Evolutionary conservation across 176 grass and related monocot genomes (phyloP).

Genomic region (Otatea glauca): DNA sequence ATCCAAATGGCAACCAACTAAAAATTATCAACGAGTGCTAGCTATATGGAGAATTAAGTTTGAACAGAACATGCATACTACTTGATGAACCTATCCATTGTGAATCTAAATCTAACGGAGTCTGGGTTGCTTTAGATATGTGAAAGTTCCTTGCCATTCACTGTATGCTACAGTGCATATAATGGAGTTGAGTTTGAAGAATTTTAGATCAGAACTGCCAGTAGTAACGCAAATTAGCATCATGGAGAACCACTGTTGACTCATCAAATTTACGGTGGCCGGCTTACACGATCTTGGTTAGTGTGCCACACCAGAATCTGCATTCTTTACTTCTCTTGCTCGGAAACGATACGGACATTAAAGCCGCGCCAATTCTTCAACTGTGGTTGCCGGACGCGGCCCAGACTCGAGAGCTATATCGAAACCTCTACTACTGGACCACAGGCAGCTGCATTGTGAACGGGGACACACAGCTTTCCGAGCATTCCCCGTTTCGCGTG

Average conservation of each 20-base stretch:
- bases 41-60: neutral
- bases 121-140: neutral
- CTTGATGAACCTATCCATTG: neutral
- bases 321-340: neutral
- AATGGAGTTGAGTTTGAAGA: neutral
- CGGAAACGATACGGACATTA: neutral
- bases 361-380: neutral
- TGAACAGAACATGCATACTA: neutral
- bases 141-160: neutral
- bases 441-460: neutral
- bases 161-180: neutral
- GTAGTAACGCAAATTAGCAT: neutral
- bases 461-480: neutral
- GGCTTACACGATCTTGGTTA: neutral
- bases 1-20: neutral
- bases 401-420: neutral
- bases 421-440: neutral
- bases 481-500: neutral
- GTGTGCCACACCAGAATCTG: conserved; percentile 18
- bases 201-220: neutral
- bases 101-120: neutral
- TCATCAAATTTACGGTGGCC: neutral
- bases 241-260: neutral
- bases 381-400: neutral
- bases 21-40: neutral